Evolutionary conservation across 306 rosid genomes (phyloP).

Genomic region (Pyrus bretschneideri): DNA sequence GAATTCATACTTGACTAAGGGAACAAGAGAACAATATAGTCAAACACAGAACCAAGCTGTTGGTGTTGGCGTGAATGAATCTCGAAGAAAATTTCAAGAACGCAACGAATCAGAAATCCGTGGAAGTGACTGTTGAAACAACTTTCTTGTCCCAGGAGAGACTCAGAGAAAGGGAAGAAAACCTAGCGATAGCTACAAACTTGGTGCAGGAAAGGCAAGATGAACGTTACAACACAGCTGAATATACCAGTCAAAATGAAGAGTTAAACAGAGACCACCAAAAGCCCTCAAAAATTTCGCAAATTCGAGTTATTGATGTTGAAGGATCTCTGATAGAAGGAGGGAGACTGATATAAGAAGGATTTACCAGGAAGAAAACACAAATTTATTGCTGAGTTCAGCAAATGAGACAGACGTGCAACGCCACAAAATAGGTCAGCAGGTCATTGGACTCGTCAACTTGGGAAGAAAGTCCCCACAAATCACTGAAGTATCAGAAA

Average conservation of each 20-base stretch:
- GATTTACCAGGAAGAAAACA: slow-evolving; percentile 29
- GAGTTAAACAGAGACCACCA: slow-evolving; percentile 27
- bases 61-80: slow-evolving; percentile 17
- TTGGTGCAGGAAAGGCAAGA: slow-evolving; percentile 25
- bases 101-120: slow-evolving; percentile 25
- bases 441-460: slow-evolving; percentile 17
- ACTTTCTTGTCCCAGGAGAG: slow-evolving; percentile 22
- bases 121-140: slow-evolving; percentile 25
- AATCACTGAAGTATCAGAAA: slow-evolving; percentile 39
- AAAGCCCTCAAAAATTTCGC: slow-evolving; percentile 27
- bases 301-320: slow-evolving; percentile 32
- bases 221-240: slow-evolving; percentile 18
- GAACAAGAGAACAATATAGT: slow-evolving; percentile 30
- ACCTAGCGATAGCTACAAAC: slow-evolving; percentile 30
- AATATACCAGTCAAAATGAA: slow-evolving; percentile 24
- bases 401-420: slow-evolving; percentile 37
- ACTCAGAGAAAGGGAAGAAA: slow-evolving; percentile 31
- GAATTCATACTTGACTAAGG: slow-evolving; percentile 33
- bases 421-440: slow-evolving; percentile 30
- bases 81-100: slow-evolving; percentile 35
- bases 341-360: slow-evolving; percentile 26
- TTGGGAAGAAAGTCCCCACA: slow-evolving; percentile 40
- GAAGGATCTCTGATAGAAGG: slow-evolving; percentile 26
- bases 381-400: slow-evolving; percentile 24
- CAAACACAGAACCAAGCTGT: slow-evolving; percentile 30